Base-by-base conservation (phyloP, 2,329 filamentous ascomycete genomes). In the Apiospora saccharicola region DNA sequence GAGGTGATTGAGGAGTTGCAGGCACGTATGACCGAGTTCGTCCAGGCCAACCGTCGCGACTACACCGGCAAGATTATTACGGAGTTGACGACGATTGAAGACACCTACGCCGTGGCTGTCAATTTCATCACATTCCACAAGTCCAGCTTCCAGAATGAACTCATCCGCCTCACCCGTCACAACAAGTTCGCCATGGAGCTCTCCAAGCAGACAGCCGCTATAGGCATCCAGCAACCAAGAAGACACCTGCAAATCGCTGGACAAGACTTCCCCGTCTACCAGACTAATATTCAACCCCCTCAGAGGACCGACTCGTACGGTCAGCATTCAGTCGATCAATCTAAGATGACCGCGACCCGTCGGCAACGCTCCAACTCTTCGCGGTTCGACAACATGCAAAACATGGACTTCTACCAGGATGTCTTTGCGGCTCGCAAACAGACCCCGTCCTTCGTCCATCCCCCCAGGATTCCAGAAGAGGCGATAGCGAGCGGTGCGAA, bases 121-220 rank as follows among this genome's bases (percentile, higher is more conserved):
- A 98, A 98, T 82, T 91, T 98, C 72, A 92, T 98, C 78, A 98
- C 98, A 86, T 98, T 98, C 86, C 97, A 98, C 88, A 98, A 98
- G 82, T 94, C 93, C 73, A 98, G 96, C 81, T 98, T 93, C 90
- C 96, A 98, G 81, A 98, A 98, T 80, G 96, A 98, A 80, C 87
- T 97, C 64, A 87, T 98, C 34, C 95, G 96, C 84, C 89, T 98
- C 2, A 94, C 93, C 77, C 90, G 96, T 24, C 93, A 96, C 78
- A 98, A 98, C 87, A 96, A 95, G 80, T 98, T 98, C 82, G 95
- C 97, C 75, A 95, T 93, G 75, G 94, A 96, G 74, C 86, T 98
- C 78, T 97, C 98, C 92, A 87, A 93, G 49, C 90, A 94, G 71
- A 95, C 98, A 86, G 89, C 93, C 74, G 90, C 94, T 71, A 87